Evolutionary conservation across 1,284 basidiomycete genomes (phyloP).

Genomic region (Heterobasidion annosum): DNA sequence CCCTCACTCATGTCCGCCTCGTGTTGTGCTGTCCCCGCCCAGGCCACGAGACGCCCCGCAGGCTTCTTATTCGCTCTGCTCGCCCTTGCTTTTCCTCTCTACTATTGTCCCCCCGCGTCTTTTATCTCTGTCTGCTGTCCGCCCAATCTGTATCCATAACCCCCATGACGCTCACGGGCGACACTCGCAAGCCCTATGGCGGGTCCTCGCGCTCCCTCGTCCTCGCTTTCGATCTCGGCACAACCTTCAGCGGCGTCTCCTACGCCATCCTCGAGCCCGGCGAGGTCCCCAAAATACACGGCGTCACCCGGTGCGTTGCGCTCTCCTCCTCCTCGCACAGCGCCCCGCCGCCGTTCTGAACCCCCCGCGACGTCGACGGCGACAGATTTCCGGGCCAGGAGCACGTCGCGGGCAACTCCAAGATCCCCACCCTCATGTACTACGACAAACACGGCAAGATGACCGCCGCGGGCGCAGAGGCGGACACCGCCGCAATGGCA

Average conservation of each 20-base stretch:
- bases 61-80: background rate
- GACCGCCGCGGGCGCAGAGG: constrained; percentile 67
- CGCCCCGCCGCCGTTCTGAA: background rate
- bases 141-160: background rate
- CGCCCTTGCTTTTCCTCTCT: too few relatives aligned
- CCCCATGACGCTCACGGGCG: constrained; percentile 25
- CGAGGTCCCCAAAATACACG: constrained; percentile 64
- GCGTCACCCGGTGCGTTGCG: constrained; percentile 51
- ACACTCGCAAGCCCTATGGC: constrained; percentile 63
- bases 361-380: background rate
- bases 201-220: constrained; percentile 56
- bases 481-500: constrained; percentile 47
- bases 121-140: background rate
- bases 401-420: constrained; percentile 75
- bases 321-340: background rate
- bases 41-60: background rate
- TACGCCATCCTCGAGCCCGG: constrained; percentile 70
- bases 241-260: constrained; percentile 68
- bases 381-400: constrained; percentile 70
- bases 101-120: background rate
- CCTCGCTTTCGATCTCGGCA: constrained; percentile 68
- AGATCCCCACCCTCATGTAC: constrained; percentile 69
- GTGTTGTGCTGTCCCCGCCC: background rate
- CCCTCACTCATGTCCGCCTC: background rate
- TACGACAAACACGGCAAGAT: constrained; percentile 56